Conservation (phyloP, 108 stramenopile genomes). For the Fragilariopsis cylindrus region DNA sequence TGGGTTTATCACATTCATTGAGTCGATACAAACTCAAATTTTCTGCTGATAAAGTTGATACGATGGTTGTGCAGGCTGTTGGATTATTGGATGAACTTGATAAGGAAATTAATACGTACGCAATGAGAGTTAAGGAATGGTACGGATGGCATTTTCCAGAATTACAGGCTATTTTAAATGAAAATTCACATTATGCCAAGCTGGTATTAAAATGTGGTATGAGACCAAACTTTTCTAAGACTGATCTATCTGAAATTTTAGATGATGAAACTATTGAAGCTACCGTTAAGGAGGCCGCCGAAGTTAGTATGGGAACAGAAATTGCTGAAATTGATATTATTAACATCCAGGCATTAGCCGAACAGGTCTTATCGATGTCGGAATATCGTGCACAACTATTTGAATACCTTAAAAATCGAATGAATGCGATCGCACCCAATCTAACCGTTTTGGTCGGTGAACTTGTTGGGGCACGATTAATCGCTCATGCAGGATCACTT, state of each 20-base stretch:
- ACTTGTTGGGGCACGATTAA: slow-evolving; percentile 97
- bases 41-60: slow-evolving; percentile 99
- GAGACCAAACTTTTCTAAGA: slow-evolving; percentile 77
- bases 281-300: slow-evolving; percentile 97
- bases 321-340: slow-evolving; percentile 94
- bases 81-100: slow-evolving; percentile 99
- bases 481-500: slow-evolving; percentile 97
- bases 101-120: slow-evolving; percentile 99
- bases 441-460: slow-evolving; percentile 98
- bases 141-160: slow-evolving; percentile 99
- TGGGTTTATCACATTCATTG: slow-evolving; percentile 96
- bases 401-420: slow-evolving; percentile 98
- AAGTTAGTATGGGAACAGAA: slow-evolving; percentile 99
- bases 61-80: slow-evolving; percentile 99
- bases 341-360: slow-evolving; percentile 91
- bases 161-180: slow-evolving; percentile 91
- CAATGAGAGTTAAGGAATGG: slow-evolving; percentile 99
- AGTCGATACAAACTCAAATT: slow-evolving; percentile 99
- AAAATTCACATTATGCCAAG: slow-evolving; percentile 97
- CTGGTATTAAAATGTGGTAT: slow-evolving; percentile 91
- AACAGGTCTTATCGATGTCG: slow-evolving; percentile 96
- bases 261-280: slow-evolving; percentile 87
- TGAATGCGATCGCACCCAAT: slow-evolving; percentile 99
- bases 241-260: slow-evolving; percentile 91
- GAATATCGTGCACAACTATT: slow-evolving; percentile 98